A percentile compares a stretch with the other conserved stretches of the same genome.
These are phyloP conservation scores for Globisporangium solare DNA, from an alignment of 352 stramenopile genomes.

Conservation along the genomic window DNA sequence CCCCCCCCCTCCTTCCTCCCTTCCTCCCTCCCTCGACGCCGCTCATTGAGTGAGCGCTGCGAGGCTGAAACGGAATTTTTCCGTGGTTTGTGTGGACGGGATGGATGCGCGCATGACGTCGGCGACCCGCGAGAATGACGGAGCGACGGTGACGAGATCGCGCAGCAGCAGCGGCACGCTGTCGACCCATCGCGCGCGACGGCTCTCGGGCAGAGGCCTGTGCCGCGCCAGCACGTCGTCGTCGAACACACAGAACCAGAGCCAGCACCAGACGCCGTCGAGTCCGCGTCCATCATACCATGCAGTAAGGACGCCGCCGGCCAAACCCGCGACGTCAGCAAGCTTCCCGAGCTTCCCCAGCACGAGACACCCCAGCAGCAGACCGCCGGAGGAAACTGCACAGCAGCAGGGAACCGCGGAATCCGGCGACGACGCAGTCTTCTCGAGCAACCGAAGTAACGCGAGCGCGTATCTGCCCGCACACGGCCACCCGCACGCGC, in stretches of 20 bases:
- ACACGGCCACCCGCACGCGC: slow-evolving; percentile 37
- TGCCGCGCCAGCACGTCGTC: not conserved
- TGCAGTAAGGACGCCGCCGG: slow-evolving; percentile 25
- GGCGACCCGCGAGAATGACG: too few relatives aligned
- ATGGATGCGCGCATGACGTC: too few relatives aligned
- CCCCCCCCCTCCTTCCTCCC: too few relatives aligned
- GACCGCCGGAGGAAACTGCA: slow-evolving; percentile 17
- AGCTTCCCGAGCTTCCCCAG: too few relatives aligned
- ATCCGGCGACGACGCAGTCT: slow-evolving; percentile 1
- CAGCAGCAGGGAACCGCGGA: slow-evolving; percentile 4
- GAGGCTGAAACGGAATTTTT: too few relatives aligned
- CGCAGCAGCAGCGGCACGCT: too few relatives aligned
- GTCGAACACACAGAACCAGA: not conserved
- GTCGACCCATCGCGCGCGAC: too few relatives aligned
- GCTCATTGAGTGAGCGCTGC: too few relatives aligned
- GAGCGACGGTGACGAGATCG: too few relatives aligned
- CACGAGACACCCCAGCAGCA: not conserved
- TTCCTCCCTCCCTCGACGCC: too few relatives aligned
- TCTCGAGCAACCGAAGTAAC: not conserved
- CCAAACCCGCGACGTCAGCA: not conserved
- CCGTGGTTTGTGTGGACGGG: too few relatives aligned
- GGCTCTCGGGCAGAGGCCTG: too few relatives aligned
- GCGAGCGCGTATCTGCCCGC: slow-evolving; percentile 3
- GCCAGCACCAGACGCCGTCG: not conserved
- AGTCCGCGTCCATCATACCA: slow-evolving; percentile 20